These are phyloP conservation scores for Botryosphaeria dothidea DNA, from an alignment of 2,329 filamentous ascomycete species.

Conservation along the genomic window DNA sequence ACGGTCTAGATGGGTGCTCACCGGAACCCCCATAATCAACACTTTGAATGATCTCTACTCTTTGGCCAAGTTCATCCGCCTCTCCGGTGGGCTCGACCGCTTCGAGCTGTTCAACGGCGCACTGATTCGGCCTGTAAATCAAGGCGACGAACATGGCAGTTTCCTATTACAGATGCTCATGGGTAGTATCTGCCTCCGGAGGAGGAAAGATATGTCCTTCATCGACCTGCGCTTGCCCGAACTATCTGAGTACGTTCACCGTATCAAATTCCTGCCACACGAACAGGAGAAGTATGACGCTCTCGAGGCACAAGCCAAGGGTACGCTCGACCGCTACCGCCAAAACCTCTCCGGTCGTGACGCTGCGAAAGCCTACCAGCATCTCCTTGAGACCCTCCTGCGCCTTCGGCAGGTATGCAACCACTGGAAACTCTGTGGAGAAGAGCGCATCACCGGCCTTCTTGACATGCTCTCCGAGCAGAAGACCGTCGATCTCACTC, in stretches of 20 bases:
- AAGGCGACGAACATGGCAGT: slow-evolving; percentile 74
- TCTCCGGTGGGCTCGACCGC: slow-evolving; percentile 66
- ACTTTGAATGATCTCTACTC: slow-evolving; percentile 75
- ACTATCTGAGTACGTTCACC: slow-evolving; percentile 62
- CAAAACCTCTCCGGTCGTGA: slow-evolving; percentile 71
- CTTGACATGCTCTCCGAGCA: slow-evolving; percentile 68
- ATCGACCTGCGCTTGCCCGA: slow-evolving; percentile 76
- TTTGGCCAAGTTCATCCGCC: slow-evolving; percentile 73
- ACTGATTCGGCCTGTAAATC: slow-evolving; percentile 44
- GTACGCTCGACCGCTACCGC: slow-evolving; percentile 77
- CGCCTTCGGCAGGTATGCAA: slow-evolving; percentile 79
- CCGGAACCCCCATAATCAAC: slow-evolving; percentile 89
- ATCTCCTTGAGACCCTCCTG: slow-evolving; percentile 79
- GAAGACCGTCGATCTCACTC: slow-evolving; percentile 67
- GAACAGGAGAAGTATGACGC: slow-evolving; percentile 66
- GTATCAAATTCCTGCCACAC: slow-evolving; percentile 67
- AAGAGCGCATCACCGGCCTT: slow-evolving; percentile 69
- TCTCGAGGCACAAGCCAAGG: slow-evolving; percentile 66
- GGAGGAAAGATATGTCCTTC: slow-evolving; percentile 75
- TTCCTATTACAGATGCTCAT: slow-evolving; percentile 71
- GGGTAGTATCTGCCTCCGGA: slow-evolving; percentile 77
- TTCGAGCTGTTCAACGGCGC: slow-evolving; percentile 70
- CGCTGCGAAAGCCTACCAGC: slow-evolving; percentile 73
- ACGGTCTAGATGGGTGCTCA: slow-evolving; percentile 70
- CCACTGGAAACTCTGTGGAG: slow-evolving; percentile 80